Evolutionary conservation across 2,329 filamentous ascomycete species (phyloP), one percentile per base, ranked within the genome.

Genomic region (Fusarium subglutinans): DNA sequence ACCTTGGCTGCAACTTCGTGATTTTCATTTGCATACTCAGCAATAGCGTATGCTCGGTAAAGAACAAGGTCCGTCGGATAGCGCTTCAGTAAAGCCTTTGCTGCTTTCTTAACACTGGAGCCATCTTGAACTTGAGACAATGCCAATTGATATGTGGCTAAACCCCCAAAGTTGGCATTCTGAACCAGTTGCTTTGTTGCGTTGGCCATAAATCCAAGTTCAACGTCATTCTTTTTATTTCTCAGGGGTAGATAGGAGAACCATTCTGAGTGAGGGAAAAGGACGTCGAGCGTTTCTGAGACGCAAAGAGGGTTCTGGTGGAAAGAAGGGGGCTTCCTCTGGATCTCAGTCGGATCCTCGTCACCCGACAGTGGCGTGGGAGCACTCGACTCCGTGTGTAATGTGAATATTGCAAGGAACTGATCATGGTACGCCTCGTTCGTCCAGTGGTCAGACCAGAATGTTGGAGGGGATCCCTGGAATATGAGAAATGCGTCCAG

Each of bases 1-100:
- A 96, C 90, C 58, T 89, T 90, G 28, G 86, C 83, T 9, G 92
- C 91, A 53, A 90, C 84, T 2, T 89, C 85, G 4, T 79, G 74
- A 30, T 92, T 91, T 0, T 87, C 89, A 37, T 87, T 87, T 3
- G 85, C 84, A 73, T 83, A 86, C 81, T 97, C 94, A 8, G 94
- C 89, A 20, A 94, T 82, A 0, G 92, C 94, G 78, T 96, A 97
- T 1, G 91, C 90, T 74, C 94, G 93, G 82, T 97, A 98, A 1
- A 98, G 84, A 20, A 86, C 84, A 7, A 93, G 80, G 75, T 90
- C 92, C 2, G 89, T 86, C 0, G 91, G 86, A 63, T 90, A 88
- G 54, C 86, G 87, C 78, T 93, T 96, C n/a, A 98, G 82, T 0
- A 97, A 84, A 12, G 83, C 82, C 77, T 94, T 97, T 1, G 94